These are phyloP conservation scores for Cyberlindnera xishuangbannaensis DNA, from an alignment of 805 yeast species.

Conservation along the genomic window DNA sequence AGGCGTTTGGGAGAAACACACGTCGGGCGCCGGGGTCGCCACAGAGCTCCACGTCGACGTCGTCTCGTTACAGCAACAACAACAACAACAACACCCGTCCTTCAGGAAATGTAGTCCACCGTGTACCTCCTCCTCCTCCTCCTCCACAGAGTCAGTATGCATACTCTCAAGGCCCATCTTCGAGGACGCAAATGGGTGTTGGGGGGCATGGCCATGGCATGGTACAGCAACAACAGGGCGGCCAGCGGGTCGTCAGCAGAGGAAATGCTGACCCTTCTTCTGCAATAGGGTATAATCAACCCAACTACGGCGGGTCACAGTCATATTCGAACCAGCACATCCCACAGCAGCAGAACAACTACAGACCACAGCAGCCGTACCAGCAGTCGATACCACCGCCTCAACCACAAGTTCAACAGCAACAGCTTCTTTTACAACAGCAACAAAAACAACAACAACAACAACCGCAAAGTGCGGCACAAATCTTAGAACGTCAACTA, in stretches of 20 bases:
- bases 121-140: background rate
- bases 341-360: slow-evolving; percentile 1
- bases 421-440: slow-evolving; percentile 3
- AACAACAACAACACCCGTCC: too few relatives aligned
- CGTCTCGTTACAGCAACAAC: too few relatives aligned
- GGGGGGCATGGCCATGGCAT: too few relatives aligned
- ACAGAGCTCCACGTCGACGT: too few relatives aligned
- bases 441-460: slow-evolving; percentile 11
- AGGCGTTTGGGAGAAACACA: slow-evolving; percentile 23
- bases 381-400: background rate
- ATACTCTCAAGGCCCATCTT: too few relatives aligned
- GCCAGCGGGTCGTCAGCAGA: too few relatives aligned
- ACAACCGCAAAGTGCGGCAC: slow-evolving; percentile 16
- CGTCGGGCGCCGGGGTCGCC: background rate
- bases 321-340: slow-evolving; percentile 1
- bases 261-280: too few relatives aligned
- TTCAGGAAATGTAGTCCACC: too few relatives aligned
- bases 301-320: too few relatives aligned
- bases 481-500: slow-evolving; percentile 38
- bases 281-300: too few relatives aligned
- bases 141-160: background rate
- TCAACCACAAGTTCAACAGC: slow-evolving; percentile 3
- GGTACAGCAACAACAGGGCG: too few relatives aligned
- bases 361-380: background rate
- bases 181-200: too few relatives aligned